Conservation (phyloP, 352 stramenopile species). For the Stramenopiles sp. region DNA sequence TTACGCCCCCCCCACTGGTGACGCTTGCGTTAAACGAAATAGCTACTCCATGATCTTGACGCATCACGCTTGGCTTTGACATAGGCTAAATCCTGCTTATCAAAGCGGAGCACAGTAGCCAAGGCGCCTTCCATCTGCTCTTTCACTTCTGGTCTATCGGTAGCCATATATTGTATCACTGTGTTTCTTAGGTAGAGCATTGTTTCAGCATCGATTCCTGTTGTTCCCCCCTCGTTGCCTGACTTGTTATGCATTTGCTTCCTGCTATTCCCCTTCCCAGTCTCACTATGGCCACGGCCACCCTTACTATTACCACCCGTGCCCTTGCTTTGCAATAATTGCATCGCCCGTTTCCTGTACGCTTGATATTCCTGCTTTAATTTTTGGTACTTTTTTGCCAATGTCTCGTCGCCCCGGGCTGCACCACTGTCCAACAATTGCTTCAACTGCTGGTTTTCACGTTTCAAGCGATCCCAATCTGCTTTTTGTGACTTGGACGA, state of each 20-base stretch:
- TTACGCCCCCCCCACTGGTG: no score
- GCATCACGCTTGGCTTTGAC: neutral
- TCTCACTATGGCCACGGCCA: no score
- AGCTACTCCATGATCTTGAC: neutral
- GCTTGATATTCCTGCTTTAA: constrained; percentile 28
- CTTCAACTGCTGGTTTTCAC: constrained; percentile 6
- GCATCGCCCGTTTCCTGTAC: constrained; percentile 27
- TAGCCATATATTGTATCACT: constrained; percentile 28
- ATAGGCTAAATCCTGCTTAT: constrained; percentile 16
- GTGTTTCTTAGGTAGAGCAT: constrained; percentile 29
- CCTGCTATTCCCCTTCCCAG: neutral
- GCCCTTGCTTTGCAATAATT: constrained; percentile 21
- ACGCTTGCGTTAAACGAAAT: no score
- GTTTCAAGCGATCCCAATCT: neutral
- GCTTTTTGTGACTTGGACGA: constrained; percentile 22
- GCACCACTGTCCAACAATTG: neutral
- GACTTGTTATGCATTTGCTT: neutral
- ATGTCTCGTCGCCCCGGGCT: neutral
- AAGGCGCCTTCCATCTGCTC: constrained; percentile 30
- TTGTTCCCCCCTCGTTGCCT: neutral
- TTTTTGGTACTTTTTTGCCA: constrained; percentile 24
- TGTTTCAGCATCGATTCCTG: constrained; percentile 15
- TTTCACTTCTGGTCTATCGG: constrained; percentile 19
- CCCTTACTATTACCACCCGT: no score
- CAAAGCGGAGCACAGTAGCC: constrained; percentile 25